phyloP scores from a whole-genome alignment of 352 stramenopile species.

The Phytopythium cucurbitacearum region DNA sequence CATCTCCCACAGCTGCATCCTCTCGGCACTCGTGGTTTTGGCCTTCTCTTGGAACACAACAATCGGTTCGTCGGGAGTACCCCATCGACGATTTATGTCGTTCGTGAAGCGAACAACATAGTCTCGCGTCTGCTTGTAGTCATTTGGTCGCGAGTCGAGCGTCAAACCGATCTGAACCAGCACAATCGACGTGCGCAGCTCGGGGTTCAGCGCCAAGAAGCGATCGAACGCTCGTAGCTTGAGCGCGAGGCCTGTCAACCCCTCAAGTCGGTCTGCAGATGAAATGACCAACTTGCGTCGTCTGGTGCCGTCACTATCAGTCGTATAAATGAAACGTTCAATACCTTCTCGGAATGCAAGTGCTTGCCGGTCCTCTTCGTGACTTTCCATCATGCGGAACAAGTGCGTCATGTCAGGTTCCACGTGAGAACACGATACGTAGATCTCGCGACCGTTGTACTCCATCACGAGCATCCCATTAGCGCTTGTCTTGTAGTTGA shows the following conservation, averaged over 20 bases:
- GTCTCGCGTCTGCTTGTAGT: conserved; percentile 91
- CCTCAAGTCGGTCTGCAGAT: conserved; percentile 94
- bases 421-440: conserved; percentile 95
- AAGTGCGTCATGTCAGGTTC: conserved; percentile 89
- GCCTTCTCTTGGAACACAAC: conserved; percentile 69
- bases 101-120: conserved; percentile 89
- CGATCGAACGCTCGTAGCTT: conserved; percentile 96
- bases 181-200: conserved; percentile 61
- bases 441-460: conserved; percentile 95
- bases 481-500: conserved; percentile 90
- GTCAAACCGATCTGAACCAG: conserved; percentile 75
- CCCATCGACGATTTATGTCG: conserved; percentile 90
- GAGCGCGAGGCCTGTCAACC: conserved; percentile 93
- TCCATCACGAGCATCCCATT: conserved; percentile 91
- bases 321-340: conserved; percentile 29
- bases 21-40: conserved; percentile 63
- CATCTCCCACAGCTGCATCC: conserved; percentile 63
- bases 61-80: conserved; percentile 43
- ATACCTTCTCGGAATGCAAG: conserved; percentile 29
- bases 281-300: conserved; percentile 66
- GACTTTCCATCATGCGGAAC: conserved; percentile 56
- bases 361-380: conserved; percentile 25
- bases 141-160: conserved; percentile 79
- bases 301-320: conserved; percentile 8
- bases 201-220: conserved; percentile 89